Percentiles rank a stretch among this genome's conserved stretches.
These are phyloP conservation scores for Neurospora sp. DNA, from an alignment of 2,329 filamentous ascomycete species.

Conservation along the genomic window DNA sequence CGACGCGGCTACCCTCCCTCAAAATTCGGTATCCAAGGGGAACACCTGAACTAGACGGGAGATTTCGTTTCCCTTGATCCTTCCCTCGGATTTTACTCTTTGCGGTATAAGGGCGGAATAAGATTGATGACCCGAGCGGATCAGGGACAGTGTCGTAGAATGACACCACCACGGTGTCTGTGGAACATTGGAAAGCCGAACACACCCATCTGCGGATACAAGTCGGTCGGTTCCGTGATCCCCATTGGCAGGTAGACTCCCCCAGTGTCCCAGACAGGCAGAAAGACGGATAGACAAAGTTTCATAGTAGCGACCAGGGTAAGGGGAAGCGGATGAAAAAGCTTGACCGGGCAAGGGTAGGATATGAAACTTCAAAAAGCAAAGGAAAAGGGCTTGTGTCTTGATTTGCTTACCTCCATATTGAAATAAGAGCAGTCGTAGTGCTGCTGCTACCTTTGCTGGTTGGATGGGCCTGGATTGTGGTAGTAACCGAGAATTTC, in stretches of 20 bases:
- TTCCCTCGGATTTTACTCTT: background rate
- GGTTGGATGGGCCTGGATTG: background rate
- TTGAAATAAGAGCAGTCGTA: background rate
- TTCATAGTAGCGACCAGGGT: background rate
- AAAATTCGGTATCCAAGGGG: background rate
- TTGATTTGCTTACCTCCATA: slow-evolving; percentile 9
- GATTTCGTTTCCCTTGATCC: background rate
- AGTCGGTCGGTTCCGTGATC: background rate
- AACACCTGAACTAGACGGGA: background rate
- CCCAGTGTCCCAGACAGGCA: background rate
- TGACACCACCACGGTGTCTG: background rate
- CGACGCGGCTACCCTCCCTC: background rate
- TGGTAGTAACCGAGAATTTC: background rate
- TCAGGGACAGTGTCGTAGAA: background rate
- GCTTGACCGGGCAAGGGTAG: background rate
- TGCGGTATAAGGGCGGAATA: background rate
- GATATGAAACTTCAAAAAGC: background rate
- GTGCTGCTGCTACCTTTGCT: background rate
- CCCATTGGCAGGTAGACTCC: background rate
- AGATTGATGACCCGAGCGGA: background rate
- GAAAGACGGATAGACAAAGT: background rate
- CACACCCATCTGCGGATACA: background rate
- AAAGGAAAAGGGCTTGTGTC: background rate
- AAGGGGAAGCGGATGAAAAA: background rate
- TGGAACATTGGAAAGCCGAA: background rate